A percentile compares a stretch with the other conserved stretches of the same genome.
Conservation (phyloP, 1,284 basidiomycete genomes). For the Ceratobasidium sp. region DNA sequence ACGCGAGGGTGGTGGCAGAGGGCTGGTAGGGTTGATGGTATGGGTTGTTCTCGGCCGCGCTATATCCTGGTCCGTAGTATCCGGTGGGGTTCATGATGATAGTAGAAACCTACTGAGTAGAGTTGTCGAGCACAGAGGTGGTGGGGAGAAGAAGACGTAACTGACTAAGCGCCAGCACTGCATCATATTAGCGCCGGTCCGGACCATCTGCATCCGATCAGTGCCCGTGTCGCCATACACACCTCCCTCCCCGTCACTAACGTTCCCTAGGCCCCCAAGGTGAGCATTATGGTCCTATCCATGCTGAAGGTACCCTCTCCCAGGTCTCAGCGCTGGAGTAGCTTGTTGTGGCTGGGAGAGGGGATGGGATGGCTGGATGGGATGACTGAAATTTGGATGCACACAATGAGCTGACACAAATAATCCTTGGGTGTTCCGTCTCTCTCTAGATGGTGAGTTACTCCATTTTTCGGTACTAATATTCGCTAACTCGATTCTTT, state of each 20-base stretch:
- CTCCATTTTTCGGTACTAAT: not conserved
- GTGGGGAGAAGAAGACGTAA: not conserved
- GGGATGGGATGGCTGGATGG: constrained; percentile 36
- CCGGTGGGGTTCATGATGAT: constrained; percentile 16
- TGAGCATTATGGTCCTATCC: constrained; percentile 49
- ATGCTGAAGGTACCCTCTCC: not conserved
- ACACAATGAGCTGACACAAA: constrained; percentile 34
- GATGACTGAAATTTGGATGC: constrained; percentile 31
- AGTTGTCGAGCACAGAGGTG: not conserved
- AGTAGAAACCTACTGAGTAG: not conserved
- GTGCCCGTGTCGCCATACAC: not conserved
- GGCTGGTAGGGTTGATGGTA: constrained; percentile 50
- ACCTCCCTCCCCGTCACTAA: constrained; percentile 14
- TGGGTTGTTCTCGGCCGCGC: constrained; percentile 53
- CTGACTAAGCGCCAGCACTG: constrained; percentile 10
- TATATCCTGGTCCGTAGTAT: constrained; percentile 6
- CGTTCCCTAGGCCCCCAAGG: constrained; percentile 56
- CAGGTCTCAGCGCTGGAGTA: constrained; percentile 12
- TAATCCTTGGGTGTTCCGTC: constrained; percentile 14
- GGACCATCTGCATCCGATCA: constrained; percentile 7
- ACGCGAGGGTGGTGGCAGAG: constrained; percentile 54
- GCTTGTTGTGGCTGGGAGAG: not conserved
- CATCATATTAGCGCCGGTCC: not conserved
- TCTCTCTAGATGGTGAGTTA: constrained; percentile 34
- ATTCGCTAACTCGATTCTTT: constrained; percentile 31